A percentile compares a stretch with the other conserved stretches of the same genome.
Conservation (phyloP, 1,284 basidiomycete genomes). For the Chalciporus sp. region DNA sequence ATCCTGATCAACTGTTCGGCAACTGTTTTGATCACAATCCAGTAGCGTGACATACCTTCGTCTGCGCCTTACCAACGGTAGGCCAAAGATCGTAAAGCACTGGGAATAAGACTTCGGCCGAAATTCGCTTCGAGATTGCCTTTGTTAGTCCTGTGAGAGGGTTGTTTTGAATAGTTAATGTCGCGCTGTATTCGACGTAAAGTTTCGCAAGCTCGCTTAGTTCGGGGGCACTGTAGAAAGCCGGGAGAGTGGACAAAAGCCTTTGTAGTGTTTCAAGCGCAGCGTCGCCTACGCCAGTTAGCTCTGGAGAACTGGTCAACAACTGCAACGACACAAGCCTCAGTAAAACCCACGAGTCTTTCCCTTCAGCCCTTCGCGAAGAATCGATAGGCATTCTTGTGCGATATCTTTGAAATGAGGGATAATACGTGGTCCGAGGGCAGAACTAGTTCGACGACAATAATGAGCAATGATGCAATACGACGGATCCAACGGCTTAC, state of each 20-base stretch:
- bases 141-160: constrained; percentile 48
- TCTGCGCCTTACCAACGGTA: constrained; percentile 32
- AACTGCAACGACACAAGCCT: not conserved
- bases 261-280: constrained; percentile 55
- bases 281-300: constrained; percentile 34
- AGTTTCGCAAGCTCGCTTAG: constrained; percentile 57
- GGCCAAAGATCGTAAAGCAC: constrained; percentile 64
- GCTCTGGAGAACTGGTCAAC: constrained; percentile 14
- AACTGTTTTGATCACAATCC: not conserved
- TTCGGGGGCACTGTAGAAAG: constrained; percentile 72
- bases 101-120: constrained; percentile 68
- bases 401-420: constrained; percentile 80
- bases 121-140: constrained; percentile 67
- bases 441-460: constrained; percentile 47
- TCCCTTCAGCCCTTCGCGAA: constrained; percentile 46
- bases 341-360: constrained; percentile 25
- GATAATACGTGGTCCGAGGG: constrained; percentile 85
- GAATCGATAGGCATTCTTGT: constrained; percentile 53
- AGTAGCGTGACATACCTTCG: constrained; percentile 38
- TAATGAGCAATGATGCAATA: constrained; percentile 11
- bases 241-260: constrained; percentile 62
- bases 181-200: constrained; percentile 49
- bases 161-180: constrained; percentile 29
- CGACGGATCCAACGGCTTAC: constrained; percentile 39
- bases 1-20: constrained; percentile 16